These are phyloP conservation scores for Malassezia globosa DNA, from an alignment of 1,284 basidiomycete species.

Conservation along the genomic window DNA sequence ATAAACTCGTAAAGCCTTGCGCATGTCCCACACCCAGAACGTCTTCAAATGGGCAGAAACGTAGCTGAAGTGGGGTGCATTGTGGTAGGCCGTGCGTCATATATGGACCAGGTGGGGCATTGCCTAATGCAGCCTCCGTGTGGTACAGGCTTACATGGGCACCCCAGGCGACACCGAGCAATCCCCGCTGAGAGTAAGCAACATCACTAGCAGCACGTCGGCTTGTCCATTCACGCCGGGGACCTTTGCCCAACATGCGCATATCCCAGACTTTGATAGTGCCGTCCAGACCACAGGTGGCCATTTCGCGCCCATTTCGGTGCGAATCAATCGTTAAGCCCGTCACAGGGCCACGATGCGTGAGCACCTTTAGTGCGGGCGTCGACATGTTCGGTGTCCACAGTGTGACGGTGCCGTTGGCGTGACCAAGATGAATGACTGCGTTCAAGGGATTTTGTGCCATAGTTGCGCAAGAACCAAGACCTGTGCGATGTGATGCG, in stretches of 20 bases:
- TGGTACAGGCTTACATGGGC: constrained; percentile 59
- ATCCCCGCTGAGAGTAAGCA: constrained; percentile 59
- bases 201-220: constrained; percentile 50
- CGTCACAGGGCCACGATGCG: constrained; percentile 77
- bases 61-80: constrained; percentile 60
- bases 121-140: constrained; percentile 24
- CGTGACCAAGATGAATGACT: constrained; percentile 81
- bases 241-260: constrained; percentile 73
- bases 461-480: constrained; percentile 72
- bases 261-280: constrained; percentile 89
- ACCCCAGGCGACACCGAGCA: constrained; percentile 71
- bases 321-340: constrained; percentile 68
- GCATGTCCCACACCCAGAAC: constrained; percentile 64
- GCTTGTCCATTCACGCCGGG: constrained; percentile 67
- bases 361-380: constrained; percentile 78
- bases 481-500: constrained; percentile 61
- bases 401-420: constrained; percentile 66
- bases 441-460: constrained; percentile 80
- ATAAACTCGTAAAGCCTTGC: constrained; percentile 66
- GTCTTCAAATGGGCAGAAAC: constrained; percentile 75
- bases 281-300: constrained; percentile 76
- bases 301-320: constrained; percentile 71
- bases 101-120: constrained; percentile 52
- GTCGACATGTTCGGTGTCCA: constrained; percentile 91
- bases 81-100: constrained; percentile 38